These are phyloP conservation scores for Alternaria metachromatica DNA, from an alignment of 2,329 filamentous ascomycete species.

Conservation along the genomic window DNA sequence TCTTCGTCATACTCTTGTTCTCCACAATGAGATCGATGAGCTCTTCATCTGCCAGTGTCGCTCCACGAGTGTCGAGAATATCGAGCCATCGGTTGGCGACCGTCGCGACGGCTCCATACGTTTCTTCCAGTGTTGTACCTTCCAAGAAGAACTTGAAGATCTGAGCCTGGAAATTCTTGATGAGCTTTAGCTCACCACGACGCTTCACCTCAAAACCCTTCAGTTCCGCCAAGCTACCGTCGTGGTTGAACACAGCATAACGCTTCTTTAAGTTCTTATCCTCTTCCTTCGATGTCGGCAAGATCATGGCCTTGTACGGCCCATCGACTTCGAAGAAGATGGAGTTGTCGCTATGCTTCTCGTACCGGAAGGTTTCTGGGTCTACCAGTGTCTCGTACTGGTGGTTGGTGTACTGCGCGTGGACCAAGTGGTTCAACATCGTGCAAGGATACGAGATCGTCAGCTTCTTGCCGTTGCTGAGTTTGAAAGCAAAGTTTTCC, in stretches of 20 bases:
- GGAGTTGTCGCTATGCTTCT: slow-evolving; percentile 97
- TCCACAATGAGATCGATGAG: slow-evolving; percentile 99
- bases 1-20: slow-evolving; percentile 98
- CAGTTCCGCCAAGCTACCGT: slow-evolving; percentile 90
- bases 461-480: slow-evolving; percentile 95
- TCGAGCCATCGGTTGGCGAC: slow-evolving; percentile 97
- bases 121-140: slow-evolving; percentile 83
- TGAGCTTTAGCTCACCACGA: slow-evolving; percentile 95
- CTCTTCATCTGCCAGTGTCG: slow-evolving; percentile 92
- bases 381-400: slow-evolving; percentile 94
- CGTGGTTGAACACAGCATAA: slow-evolving; percentile 98
- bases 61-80: slow-evolving; percentile 85
- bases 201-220: slow-evolving; percentile 99
- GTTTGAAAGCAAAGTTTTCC: slow-evolving; percentile 92
- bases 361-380: slow-evolving; percentile 80
- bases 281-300: slow-evolving; percentile 97
- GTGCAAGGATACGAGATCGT: slow-evolving; percentile 98
- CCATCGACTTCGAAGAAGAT: slow-evolving; percentile 99
- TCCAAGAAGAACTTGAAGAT: slow-evolving; percentile 99
- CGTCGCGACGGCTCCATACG: slow-evolving; percentile 88
- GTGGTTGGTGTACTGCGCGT: slow-evolving; percentile 93
- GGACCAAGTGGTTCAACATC: slow-evolving; percentile 98
- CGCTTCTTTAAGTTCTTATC: slow-evolving; percentile 99
- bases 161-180: slow-evolving; percentile 99
- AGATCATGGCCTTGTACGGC: slow-evolving; percentile 95